These are phyloP conservation scores for Stephania cephalantha DNA, from an alignment of 164 flowering plant species.

Conservation along the genomic window DNA sequence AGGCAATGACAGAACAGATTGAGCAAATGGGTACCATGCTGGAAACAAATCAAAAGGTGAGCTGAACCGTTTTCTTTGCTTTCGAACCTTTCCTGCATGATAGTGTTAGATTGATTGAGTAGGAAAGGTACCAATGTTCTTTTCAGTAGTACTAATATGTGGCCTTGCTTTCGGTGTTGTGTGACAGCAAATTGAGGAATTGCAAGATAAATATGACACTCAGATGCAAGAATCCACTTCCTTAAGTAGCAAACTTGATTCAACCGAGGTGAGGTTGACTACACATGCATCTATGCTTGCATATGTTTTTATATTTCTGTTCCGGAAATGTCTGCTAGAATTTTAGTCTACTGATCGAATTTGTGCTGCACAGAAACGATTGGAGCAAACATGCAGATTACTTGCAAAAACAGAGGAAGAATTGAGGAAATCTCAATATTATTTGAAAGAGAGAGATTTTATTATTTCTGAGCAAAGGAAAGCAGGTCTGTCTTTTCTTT, in stretches of 20 bases:
- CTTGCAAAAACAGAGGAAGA: conserved; percentile 58
- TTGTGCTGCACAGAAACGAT: conserved; percentile 47
- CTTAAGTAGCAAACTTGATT: conserved; percentile 55
- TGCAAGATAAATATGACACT: conserved; percentile 56
- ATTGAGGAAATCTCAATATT: conserved; percentile 59
- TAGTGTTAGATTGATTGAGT: no score
- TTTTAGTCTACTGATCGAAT: not conserved
- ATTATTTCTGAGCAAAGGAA: conserved; percentile 76
- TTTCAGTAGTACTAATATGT: not conserved
- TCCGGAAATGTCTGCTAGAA: not conserved
- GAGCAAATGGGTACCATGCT: conserved; percentile 68
- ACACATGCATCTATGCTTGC: not conserved
- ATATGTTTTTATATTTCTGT: not conserved
- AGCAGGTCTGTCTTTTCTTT: conserved; percentile 41
- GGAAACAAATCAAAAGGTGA: conserved; percentile 79
- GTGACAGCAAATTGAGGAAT: conserved; percentile 70
- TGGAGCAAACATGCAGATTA: conserved; percentile 46
- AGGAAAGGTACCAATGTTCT: no score
- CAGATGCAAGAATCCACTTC: conserved; percentile 52
- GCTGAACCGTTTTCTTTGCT: conserved; percentile 3
- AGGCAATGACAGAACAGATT: conserved; percentile 96
- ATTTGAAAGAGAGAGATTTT: conserved; percentile 71
- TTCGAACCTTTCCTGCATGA: no score
- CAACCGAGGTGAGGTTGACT: conserved; percentile 48
- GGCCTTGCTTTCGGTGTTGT: not conserved